phyloP scores from a whole-genome alignment of 345 rosid species.

The Eucalyptus regnans region DNA sequence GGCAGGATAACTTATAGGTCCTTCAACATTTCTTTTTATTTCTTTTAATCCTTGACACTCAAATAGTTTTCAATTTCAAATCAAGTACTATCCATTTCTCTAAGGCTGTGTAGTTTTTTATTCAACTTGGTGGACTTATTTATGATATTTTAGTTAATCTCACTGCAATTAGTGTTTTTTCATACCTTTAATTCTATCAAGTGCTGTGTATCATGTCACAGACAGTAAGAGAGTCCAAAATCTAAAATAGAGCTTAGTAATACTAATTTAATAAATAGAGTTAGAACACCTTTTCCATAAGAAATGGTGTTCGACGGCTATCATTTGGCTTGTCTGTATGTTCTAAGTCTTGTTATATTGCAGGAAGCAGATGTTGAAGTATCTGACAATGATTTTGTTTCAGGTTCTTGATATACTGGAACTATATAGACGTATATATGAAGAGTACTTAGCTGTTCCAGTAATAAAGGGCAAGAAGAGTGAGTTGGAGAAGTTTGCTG shows the following conservation, averaged over 20 bases:
- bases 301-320: background rate
- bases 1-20: background rate
- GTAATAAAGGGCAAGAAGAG: constrained; percentile 91
- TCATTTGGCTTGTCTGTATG: background rate
- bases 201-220: background rate
- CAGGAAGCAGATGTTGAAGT: background rate
- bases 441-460: constrained; percentile 87
- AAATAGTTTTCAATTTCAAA: background rate
- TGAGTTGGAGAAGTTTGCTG: constrained; percentile 98
- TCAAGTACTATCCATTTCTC: background rate
- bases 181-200: background rate
- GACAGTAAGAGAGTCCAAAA: background rate
- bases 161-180: background rate
- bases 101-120: background rate
- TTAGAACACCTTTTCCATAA: background rate
- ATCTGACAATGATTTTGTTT: background rate
- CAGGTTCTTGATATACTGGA: constrained; percentile 80
- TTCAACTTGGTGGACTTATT: background rate
- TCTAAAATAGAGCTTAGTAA: background rate
- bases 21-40: background rate
- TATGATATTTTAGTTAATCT: background rate
- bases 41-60: background rate
- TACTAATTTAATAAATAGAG: background rate
- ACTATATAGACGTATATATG: constrained; percentile 75
- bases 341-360: background rate